phyloP scores from a whole-genome alignment of 2,329 filamentous ascomycete species.

The Chaetoscypha palmicola region DNA sequence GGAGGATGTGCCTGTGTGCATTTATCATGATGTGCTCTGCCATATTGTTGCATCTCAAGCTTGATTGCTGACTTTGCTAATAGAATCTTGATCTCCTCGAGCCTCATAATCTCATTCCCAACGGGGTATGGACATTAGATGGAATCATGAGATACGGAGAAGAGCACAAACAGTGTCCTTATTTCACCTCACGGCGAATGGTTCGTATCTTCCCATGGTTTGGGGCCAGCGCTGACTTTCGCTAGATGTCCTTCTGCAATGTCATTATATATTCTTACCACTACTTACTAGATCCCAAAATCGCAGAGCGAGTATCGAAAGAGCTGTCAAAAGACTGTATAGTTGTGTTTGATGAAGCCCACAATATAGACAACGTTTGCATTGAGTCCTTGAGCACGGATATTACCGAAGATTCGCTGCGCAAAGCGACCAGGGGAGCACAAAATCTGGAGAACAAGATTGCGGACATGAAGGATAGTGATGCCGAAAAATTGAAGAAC shows the following conservation, averaged over 20 bases:
- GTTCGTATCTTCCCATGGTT: conserved; percentile 36
- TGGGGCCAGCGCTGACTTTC: conserved; percentile 9
- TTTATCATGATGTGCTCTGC: conserved; percentile 80
- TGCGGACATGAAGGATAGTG: conserved; percentile 88
- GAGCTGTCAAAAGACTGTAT: conserved; percentile 98
- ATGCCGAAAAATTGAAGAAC: conserved; percentile 87
- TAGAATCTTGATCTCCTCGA: conserved; percentile 91
- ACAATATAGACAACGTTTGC: conserved; percentile 99
- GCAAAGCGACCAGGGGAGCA: conserved; percentile 84
- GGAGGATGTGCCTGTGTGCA: conserved; percentile 87
- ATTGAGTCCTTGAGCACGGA: conserved; percentile 97
- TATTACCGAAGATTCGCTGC: conserved; percentile 87
- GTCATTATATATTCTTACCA: conserved; percentile 99
- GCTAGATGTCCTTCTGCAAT: conserved; percentile 94
- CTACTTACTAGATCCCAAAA: conserved; percentile 95
- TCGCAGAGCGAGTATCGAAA: conserved; percentile 73
- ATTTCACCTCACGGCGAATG: conserved; percentile 94
- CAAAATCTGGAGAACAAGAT: conserved; percentile 88
- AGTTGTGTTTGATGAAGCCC: conserved; percentile 95
- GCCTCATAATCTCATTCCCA: conserved; percentile 87
- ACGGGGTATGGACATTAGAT: conserved; percentile 93
- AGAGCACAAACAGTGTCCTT: conserved; percentile 92
- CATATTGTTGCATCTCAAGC: too few species aligned
- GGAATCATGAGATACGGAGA: conserved; percentile 84
- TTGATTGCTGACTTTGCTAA: too few species aligned